Evolutionary conservation across 169 alveolate genomes (phyloP).

Genomic region (Babesia ovata): DNA sequence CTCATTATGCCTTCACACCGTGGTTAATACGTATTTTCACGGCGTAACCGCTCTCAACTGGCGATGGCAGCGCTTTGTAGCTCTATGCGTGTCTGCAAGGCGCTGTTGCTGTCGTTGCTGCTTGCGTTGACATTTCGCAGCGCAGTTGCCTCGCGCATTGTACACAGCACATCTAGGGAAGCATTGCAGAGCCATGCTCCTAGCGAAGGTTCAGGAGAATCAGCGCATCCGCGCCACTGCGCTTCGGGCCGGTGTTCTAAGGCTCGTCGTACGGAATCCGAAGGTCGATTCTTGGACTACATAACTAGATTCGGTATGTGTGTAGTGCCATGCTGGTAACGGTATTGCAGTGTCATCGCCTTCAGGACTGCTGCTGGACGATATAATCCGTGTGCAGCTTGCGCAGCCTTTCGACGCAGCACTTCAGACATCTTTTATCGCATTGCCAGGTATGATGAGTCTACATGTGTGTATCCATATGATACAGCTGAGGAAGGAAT

Average conservation of each 20-base stretch:
- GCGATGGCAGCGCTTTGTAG: constrained; percentile 8
- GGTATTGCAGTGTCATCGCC: constrained; percentile 9
- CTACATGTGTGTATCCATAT: background rate
- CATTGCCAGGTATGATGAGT: background rate
- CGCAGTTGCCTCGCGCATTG: background rate
- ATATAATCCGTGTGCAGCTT: constrained; percentile 22
- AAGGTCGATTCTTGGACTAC: constrained; percentile 36
- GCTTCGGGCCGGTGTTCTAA: constrained; percentile 12
- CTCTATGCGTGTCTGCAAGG: background rate
- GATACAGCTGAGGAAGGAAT: background rate
- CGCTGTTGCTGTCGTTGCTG: constrained; percentile 4
- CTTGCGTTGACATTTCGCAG: background rate
- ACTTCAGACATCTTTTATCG: background rate
- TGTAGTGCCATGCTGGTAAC: background rate
- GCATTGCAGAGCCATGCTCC: background rate
- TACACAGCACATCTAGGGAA: constrained; percentile 1
- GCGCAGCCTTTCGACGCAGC: constrained; percentile 7
- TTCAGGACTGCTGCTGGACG: constrained; percentile 13
- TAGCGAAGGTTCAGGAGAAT: background rate
- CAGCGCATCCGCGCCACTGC: background rate
- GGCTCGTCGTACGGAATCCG: constrained; percentile 16
- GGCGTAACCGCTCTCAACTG: background rate
- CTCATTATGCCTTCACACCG: background rate
- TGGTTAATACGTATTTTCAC: too few species aligned
- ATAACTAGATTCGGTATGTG: constrained; percentile 28